phyloP scores from a whole-genome alignment of 306 rosid genomes.

The Dryas drummondii region DNA sequence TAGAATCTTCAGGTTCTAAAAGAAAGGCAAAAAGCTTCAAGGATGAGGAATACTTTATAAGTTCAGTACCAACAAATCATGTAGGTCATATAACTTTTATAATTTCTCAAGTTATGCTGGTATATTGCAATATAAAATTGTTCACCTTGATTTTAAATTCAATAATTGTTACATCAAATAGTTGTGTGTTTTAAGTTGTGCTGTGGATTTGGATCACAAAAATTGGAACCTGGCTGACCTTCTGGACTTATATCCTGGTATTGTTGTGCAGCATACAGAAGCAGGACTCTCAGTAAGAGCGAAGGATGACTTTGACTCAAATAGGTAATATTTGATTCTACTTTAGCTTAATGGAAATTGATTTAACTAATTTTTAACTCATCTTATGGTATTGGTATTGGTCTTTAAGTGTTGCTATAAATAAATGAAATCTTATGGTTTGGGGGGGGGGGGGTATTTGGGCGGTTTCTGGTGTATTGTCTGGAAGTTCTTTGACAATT shows the following conservation, averaged over 20 bases:
- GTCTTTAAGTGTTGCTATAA: neutral
- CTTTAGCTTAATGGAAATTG: neutral
- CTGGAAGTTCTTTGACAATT: neutral
- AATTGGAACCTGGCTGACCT: conserved; percentile 15
- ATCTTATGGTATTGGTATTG: neutral
- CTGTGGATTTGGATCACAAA: conserved; percentile 17
- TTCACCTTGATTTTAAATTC: conserved; percentile 17
- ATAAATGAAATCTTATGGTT: neutral
- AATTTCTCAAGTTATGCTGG: conserved; percentile 16
- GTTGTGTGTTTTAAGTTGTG: conserved; percentile 11
- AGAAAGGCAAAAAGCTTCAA: conserved; percentile 65
- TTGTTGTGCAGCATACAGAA: conserved; percentile 67
- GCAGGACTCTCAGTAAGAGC: conserved; percentile 85
- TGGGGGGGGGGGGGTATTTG: neutral
- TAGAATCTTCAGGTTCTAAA: conserved; percentile 54
- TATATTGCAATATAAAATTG: neutral
- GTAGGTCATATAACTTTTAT: conserved; percentile 41
- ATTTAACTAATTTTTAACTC: conserved; percentile 4
- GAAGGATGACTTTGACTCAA: conserved; percentile 63
- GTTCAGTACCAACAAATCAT: conserved; percentile 77
- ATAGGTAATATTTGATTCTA: conserved; percentile 49
- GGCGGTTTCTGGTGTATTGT: neutral
- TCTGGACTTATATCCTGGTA: conserved; percentile 18
- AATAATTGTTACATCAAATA: conserved; percentile 6
- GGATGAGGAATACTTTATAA: conserved; percentile 84